Evolutionary conservation across 2,329 filamentous ascomycete species (phyloP), one percentile per base, ranked within the genome.

Genomic region (Stagonosporopsis chrysanthemi): DNA sequence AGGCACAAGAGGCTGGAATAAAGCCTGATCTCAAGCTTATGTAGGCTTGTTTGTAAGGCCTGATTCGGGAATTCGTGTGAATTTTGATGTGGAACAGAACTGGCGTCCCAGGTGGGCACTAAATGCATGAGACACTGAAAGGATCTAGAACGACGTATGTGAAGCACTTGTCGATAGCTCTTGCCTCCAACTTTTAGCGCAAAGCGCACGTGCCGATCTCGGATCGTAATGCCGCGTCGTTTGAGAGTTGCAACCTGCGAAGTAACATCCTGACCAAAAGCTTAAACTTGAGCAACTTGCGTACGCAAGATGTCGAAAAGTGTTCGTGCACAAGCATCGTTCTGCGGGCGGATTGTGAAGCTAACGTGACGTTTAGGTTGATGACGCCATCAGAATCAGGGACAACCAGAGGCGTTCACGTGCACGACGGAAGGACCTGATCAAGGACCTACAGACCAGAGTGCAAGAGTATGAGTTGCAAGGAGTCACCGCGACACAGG

Each of bases 331-430:
- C 12, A 14, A 28, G 4, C 4, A 26, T 7, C 19, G n/a, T 35
- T 3, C 8, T 51, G 22, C 26, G 11, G 41, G n/a, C 41, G 28
- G 29, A 24, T 17, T 19, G 28, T 42, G 23, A 47, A 26, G 36
- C 53, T 56, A 56, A 56, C 9, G 39, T 39, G 24, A 14, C 9
- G 36, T 15, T 4, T 38, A 57, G 54, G 39, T 57, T 4, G 51
- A 56, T 44, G 56, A 56, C 40, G 51, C 66, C 4, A 58, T 57
- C 12, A 86, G 89, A 60, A 87, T 91, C 62, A 84, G 89, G 60
- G 88, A 92, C 65, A 92, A 92, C 69, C 90, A 92, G 72, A 82
- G 90, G 47, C 86, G 89, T 59, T 90, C 87, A 12, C 86, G 90
- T 36, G 87, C 87, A 28, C 83, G 88, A 28, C 83, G 86, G 63